phyloP scores from a whole-genome alignment of 116 monocot species.

The Iris pallida region DNA sequence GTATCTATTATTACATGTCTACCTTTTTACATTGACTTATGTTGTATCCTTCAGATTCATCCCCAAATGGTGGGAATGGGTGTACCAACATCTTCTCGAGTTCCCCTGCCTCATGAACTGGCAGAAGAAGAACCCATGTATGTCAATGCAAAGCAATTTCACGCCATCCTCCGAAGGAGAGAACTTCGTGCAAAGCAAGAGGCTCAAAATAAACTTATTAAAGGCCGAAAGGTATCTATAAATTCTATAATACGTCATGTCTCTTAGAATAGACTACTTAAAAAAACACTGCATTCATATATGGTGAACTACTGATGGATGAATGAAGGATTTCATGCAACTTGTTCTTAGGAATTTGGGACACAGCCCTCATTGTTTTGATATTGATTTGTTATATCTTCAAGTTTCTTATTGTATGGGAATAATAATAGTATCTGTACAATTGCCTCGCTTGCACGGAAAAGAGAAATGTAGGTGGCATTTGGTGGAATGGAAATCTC shows the following conservation, averaged over 20 bases:
- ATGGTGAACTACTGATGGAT: no score
- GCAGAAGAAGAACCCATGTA: slow-evolving; percentile 64
- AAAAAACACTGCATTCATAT: no score
- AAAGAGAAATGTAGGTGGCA: neutral
- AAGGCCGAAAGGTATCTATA: slow-evolving; percentile 51
- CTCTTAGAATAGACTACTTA: no score
- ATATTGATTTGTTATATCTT: neutral
- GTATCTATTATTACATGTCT: no score
- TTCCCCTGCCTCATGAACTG: slow-evolving; percentile 50
- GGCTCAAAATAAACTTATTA: slow-evolving; percentile 60
- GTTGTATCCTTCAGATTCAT: slow-evolving; percentile 28
- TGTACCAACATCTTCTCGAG: slow-evolving; percentile 26
- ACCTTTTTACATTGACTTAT: no score
- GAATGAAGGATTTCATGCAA: no score
- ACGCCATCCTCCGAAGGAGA: slow-evolving; percentile 63
- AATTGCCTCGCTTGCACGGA: neutral
- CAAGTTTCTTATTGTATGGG: neutral
- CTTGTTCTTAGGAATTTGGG: no score
- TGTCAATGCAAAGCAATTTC: slow-evolving; percentile 78
- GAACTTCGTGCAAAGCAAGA: slow-evolving; percentile 63
- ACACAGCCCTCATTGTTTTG: no score
- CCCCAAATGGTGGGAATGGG: slow-evolving; percentile 36
- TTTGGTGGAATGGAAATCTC: neutral
- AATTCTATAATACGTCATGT: neutral
- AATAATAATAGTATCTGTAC: neutral